Evolutionary conservation across 495 filamentous ascomycete genomes (phyloP).

Genomic region (Talaromyces proteolyticus): DNA sequence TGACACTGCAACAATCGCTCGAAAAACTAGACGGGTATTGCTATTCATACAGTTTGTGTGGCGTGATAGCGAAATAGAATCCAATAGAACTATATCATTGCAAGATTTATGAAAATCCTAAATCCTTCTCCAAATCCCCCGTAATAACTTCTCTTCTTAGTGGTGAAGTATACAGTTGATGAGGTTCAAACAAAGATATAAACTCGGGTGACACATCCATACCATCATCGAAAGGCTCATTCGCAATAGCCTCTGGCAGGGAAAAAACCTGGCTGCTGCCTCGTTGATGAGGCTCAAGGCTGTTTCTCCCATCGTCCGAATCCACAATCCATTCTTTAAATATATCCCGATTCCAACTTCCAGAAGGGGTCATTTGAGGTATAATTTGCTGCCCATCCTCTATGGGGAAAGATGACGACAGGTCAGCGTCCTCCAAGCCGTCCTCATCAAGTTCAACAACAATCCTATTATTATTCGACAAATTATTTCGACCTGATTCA

Average conservation of each 20-base stretch:
- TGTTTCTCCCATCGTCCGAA: not conserved
- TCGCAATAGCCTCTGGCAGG: not conserved
- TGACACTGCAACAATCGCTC: not conserved
- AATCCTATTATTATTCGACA: conserved; percentile 15
- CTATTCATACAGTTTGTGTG: not conserved
- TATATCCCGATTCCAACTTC: conserved; percentile 20
- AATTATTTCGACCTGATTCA: conserved; percentile 7
- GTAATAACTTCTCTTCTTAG: conserved; percentile 24
- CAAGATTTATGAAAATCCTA: conserved; percentile 18
- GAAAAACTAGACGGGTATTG: not conserved
- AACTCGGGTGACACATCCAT: not conserved
- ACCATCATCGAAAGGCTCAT: not conserved
- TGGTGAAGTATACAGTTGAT: conserved; percentile 11
- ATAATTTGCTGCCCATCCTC: too few relatives aligned
- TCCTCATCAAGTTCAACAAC: conserved; percentile 24
- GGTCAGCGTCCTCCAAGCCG: conserved; percentile 11
- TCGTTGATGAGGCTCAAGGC: too few relatives aligned
- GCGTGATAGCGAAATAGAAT: not conserved
- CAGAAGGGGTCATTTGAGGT: conserved; percentile 17
- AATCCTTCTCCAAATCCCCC: conserved; percentile 37
- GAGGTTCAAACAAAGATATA: not conserved
- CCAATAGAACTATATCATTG: not conserved
- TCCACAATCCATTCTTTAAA: conserved; percentile 12
- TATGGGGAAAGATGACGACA: not conserved
- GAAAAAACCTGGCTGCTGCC: not conserved